Base-by-base conservation (phyloP, 108 stramenopile species). In the Pinguiococcus pyrenoidosus region DNA sequence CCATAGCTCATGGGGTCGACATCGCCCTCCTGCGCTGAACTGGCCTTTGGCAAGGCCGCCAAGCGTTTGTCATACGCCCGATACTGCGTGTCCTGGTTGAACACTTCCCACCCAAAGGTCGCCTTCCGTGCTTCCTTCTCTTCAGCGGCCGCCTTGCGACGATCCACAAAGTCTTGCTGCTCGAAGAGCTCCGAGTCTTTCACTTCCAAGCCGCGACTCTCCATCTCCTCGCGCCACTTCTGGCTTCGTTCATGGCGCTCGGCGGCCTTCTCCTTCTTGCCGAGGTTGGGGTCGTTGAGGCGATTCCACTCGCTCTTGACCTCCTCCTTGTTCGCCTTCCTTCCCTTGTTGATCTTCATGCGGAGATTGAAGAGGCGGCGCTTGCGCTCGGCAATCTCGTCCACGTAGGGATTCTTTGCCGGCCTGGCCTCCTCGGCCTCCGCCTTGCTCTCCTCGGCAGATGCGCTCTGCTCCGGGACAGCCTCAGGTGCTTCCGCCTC, bases 101-200 rank as follows among this genome's bases (percentile, higher is more conserved):
- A 68, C 33, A 67, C 67, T 37, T 67, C 56, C 62, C 66, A 64
- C 25, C 70, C 70, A 32, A 64, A 69, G 2, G 70, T 44, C 16
- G 70, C 70, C 34, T 45, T 43, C 30, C 35, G 29, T 42, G 60
- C 59, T 5, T 57, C 70, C 47, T 71, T 71, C 50, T 69, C 51
- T 8, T 29, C 1, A 24, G 22, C 30, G 13, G 50, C 45, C 32
- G 26, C 36, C 18, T 13, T 10, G 2, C 26, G 26, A n/a, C 18
- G 18, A 20, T 22, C 29, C 27, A 16, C 29, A 5, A 34, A 4
- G 44, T 56, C 64, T 10, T 50, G 68, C 28, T 50, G 51, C 39
- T 50, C 68, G 35, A 62, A 20, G 33, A 66, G 30, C 29, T 49
- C 54, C 32, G 60, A 65, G 32, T 59, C 55, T 5, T 61, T 53